phyloP scores from a whole-genome alignment of 495 filamentous ascomycete genomes.

The Annulohypoxylon bovei region DNA sequence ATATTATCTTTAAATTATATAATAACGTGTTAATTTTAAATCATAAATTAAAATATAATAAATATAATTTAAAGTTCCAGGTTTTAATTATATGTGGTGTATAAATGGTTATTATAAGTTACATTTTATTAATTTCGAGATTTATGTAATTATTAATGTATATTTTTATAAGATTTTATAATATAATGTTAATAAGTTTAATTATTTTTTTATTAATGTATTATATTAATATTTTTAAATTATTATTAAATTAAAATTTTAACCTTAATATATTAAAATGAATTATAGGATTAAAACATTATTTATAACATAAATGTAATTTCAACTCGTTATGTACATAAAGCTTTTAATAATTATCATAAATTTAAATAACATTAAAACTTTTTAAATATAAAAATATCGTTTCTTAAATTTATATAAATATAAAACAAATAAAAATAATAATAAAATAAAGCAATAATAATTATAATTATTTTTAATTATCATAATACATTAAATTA shows the following conservation, averaged over 20 bases:
- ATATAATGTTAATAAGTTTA: background rate
- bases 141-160: background rate
- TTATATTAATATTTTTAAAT: background rate
- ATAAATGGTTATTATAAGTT: background rate
- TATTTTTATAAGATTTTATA: background rate
- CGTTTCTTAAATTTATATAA: background rate
- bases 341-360: too few relatives aligned
- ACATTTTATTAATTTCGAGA: background rate
- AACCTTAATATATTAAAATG: background rate
- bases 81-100: background rate
- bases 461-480: too few relatives aligned
- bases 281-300: background rate
- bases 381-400: too few relatives aligned
- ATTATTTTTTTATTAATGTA: background rate
- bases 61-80: background rate
- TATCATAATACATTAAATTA: too few relatives aligned
- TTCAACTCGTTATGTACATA: background rate
- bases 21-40: background rate
- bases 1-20: background rate
- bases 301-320: background rate
- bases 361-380: too few relatives aligned
- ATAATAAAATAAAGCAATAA: too few relatives aligned
- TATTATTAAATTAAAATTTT: background rate
- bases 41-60: too few relatives aligned
- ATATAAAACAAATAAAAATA: background rate